Conservation (phyloP, 2,329 filamentous ascomycete species). For the Colletotrichum scovillei region DNA sequence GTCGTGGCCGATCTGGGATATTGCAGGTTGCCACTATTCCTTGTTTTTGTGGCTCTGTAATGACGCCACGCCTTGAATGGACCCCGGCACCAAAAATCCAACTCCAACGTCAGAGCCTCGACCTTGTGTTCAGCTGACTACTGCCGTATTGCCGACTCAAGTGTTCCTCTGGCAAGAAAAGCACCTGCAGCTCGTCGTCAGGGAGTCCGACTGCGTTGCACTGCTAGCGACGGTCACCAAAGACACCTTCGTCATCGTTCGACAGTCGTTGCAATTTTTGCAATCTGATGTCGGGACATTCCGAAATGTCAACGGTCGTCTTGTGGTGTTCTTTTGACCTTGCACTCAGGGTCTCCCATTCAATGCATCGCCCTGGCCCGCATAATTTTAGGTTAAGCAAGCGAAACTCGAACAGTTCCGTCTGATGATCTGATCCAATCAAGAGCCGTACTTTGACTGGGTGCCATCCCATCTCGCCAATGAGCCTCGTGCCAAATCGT, state of each 20-base stretch:
- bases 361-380: constrained; percentile 12
- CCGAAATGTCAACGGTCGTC: background rate
- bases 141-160: constrained; percentile 14
- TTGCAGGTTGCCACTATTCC: constrained; percentile 29
- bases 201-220: background rate
- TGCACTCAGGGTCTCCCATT: background rate
- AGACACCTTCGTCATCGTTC: constrained; percentile 20
- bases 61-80: constrained; percentile 32
- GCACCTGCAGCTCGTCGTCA: constrained; percentile 16
- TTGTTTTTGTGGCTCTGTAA: constrained; percentile 33
- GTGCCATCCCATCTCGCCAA: constrained; percentile 22
- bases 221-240: constrained; percentile 4
- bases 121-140: constrained; percentile 13
- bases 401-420: constrained; percentile 22
- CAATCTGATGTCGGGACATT: constrained; percentile 7
- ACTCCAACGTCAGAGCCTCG: constrained; percentile 28
- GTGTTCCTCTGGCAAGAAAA: constrained; percentile 7
- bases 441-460: background rate
- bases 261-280: background rate
- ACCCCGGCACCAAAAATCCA: constrained; percentile 13
- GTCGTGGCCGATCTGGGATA: constrained; percentile 29
- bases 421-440: constrained; percentile 21
- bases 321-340: background rate
- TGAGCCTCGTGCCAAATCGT: background rate
- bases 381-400: constrained; percentile 12